A percentile compares a stretch with the other conserved stretches of the same genome.
phyloP scores from a whole-genome alignment of 2,329 filamentous ascomycete species.

The Aspergillus brasiliensis region DNA sequence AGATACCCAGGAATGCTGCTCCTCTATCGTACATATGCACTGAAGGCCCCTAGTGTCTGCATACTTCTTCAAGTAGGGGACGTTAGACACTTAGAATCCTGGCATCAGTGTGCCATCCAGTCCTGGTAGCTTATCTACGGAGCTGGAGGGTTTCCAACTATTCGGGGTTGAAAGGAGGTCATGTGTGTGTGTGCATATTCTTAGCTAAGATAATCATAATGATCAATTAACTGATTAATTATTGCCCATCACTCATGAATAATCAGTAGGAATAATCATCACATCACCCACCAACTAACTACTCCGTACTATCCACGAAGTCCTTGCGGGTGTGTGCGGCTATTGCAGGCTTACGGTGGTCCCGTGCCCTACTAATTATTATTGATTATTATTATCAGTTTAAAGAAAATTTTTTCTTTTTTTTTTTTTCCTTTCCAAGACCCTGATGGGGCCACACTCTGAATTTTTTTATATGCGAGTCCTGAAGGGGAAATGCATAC shows the following conservation, averaged over 20 bases:
- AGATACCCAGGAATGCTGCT: neutral
- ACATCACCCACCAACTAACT: too few species aligned
- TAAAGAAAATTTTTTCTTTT: neutral
- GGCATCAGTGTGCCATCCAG: neutral
- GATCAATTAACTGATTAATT: too few species aligned
- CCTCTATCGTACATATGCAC: neutral
- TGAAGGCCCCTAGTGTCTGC: neutral
- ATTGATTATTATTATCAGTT: neutral
- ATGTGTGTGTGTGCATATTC: neutral
- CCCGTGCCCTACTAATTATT: neutral
- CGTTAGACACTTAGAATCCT: neutral
- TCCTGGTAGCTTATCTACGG: neutral
- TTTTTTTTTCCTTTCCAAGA: neutral
- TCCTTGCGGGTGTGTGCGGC: neutral
- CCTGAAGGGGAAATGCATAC: neutral
- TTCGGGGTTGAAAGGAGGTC: neutral
- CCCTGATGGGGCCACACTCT: slow-evolving; percentile 9
- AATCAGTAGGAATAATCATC: too few species aligned
- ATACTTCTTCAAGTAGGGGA: neutral
- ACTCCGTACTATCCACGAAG: neutral
- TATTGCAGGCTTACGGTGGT: neutral
- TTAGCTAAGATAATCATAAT: too few species aligned
- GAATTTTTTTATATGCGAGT: slow-evolving; percentile 3
- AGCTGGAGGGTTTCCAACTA: neutral
- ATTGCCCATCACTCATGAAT: too few species aligned